A percentile compares a stretch with the other conserved stretches of the same genome.
These are phyloP conservation scores for Porogramme epimiltina DNA, from an alignment of 1,284 basidiomycete species.

Conservation along the genomic window DNA sequence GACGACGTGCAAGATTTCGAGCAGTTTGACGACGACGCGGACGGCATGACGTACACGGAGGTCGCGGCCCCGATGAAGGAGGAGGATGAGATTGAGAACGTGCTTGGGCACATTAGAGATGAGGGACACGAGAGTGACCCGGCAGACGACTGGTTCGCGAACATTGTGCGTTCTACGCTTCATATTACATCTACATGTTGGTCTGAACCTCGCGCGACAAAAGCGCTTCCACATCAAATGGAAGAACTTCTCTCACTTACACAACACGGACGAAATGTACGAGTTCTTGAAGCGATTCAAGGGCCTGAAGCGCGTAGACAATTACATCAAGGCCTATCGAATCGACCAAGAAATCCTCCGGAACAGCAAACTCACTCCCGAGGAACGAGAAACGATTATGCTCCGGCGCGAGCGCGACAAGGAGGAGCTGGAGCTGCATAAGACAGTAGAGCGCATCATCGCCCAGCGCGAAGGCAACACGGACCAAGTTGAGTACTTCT, in stretches of 20 bases:
- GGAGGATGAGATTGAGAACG: slow-evolving; percentile 89
- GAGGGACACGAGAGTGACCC: slow-evolving; percentile 77
- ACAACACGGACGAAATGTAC: slow-evolving; percentile 97
- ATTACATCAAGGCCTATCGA: slow-evolving; percentile 93
- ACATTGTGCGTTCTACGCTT: slow-evolving; percentile 63
- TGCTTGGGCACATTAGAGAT: slow-evolving; percentile 81
- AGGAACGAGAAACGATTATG: slow-evolving; percentile 88
- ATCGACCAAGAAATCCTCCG: slow-evolving; percentile 72
- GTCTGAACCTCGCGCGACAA: slow-evolving; percentile 9
- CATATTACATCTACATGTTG: slow-evolving; percentile 10
- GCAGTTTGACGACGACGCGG: slow-evolving; percentile 73
- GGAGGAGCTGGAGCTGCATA: slow-evolving; percentile 90
- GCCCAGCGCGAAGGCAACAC: slow-evolving; percentile 76
- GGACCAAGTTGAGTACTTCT: slow-evolving; percentile 86
- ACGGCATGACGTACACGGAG: slow-evolving; percentile 55
- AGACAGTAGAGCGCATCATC: slow-evolving; percentile 92
- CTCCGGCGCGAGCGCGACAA: slow-evolving; percentile 90
- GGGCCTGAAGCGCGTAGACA: slow-evolving; percentile 96
- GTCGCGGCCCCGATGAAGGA: slow-evolving; percentile 56
- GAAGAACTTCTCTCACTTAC: slow-evolving; percentile 92
- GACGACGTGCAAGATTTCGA: slow-evolving; percentile 85
- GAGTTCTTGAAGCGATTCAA: slow-evolving; percentile 92
- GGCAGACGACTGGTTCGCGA: slow-evolving; percentile 82
- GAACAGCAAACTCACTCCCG: slow-evolving; percentile 72
- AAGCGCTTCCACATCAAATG: slow-evolving; percentile 96